phyloP scores from a whole-genome alignment of 2,329 filamentous ascomycete species.

The Curvularia eragrostidis region DNA sequence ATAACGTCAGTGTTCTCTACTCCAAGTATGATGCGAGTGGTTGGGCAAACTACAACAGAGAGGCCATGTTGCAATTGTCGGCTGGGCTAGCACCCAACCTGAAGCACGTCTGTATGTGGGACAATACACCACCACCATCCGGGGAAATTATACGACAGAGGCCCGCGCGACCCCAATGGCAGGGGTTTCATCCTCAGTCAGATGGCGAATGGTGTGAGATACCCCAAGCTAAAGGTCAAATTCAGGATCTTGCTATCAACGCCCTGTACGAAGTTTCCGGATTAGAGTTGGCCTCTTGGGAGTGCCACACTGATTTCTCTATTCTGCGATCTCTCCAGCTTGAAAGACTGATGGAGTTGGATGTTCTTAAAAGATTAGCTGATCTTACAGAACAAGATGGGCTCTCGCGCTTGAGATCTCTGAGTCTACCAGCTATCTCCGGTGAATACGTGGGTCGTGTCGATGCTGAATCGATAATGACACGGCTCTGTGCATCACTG shows the following conservation, averaged over 20 bases:
- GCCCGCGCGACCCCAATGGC: background rate
- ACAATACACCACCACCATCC: background rate
- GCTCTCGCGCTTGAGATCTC: background rate
- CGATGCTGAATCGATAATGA: background rate
- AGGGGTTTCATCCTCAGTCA: background rate
- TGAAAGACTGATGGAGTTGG: background rate
- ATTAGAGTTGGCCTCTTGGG: background rate
- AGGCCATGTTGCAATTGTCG: background rate
- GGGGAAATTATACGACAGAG: background rate
- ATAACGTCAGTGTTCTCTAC: background rate
- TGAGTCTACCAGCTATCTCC: background rate
- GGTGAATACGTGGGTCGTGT: background rate
- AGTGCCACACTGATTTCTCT: background rate
- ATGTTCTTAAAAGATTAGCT: background rate
- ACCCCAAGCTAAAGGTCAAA: background rate
- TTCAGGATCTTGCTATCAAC: background rate
- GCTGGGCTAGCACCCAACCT: background rate
- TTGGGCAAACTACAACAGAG: background rate
- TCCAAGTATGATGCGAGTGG: background rate
- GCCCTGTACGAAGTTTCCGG: background rate
- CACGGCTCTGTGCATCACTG: background rate
- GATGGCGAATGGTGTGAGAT: background rate
- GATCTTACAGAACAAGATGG: constrained; percentile 1
- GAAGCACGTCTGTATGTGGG: background rate
- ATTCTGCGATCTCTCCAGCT: background rate